These are phyloP conservation scores for Hygrocybe punicea DNA, from an alignment of 768 basidiomycete species.

Conservation along the genomic window DNA sequence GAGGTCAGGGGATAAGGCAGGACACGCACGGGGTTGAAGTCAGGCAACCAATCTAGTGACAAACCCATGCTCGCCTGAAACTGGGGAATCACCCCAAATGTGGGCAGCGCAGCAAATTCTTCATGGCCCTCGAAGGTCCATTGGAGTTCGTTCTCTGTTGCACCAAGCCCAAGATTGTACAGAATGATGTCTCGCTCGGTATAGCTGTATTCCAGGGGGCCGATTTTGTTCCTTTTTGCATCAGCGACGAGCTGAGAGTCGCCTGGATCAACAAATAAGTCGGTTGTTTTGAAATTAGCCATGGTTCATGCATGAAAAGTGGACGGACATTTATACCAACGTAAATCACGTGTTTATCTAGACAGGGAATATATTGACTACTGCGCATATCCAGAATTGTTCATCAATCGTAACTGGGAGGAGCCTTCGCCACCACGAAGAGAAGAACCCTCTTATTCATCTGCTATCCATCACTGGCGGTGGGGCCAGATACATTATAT, in stretches of 20 bases:
- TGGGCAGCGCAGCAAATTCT: conserved; percentile 81
- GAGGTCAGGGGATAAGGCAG: background rate
- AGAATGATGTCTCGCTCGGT: conserved; percentile 89
- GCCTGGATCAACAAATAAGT: conserved; percentile 67
- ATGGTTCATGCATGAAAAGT: background rate
- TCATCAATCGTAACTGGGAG: too few relatives aligned
- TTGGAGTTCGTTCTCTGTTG: conserved; percentile 86
- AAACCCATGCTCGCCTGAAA: conserved; percentile 68
- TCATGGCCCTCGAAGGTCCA: conserved; percentile 91
- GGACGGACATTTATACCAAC: background rate
- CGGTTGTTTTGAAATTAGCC: conserved; percentile 40
- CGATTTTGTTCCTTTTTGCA: conserved; percentile 62
- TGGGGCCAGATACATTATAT: too few relatives aligned
- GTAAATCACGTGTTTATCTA: background rate
- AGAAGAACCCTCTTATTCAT: too few relatives aligned
- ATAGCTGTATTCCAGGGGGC: conserved; percentile 65
- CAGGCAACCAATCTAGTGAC: conserved; percentile 83
- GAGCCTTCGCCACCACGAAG: too few relatives aligned
- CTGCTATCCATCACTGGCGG: too few relatives aligned
- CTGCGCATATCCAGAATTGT: too few relatives aligned
- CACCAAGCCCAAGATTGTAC: conserved; percentile 94
- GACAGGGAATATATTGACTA: too few relatives aligned
- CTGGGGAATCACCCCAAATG: conserved; percentile 94
- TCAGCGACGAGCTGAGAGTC: conserved; percentile 80
- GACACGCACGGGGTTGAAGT: conserved; percentile 82